A percentile compares a stretch with the other conserved stretches of the same genome.
Conservation (phyloP, 768 basidiomycete species). For the Coprinellus micaceus region DNA sequence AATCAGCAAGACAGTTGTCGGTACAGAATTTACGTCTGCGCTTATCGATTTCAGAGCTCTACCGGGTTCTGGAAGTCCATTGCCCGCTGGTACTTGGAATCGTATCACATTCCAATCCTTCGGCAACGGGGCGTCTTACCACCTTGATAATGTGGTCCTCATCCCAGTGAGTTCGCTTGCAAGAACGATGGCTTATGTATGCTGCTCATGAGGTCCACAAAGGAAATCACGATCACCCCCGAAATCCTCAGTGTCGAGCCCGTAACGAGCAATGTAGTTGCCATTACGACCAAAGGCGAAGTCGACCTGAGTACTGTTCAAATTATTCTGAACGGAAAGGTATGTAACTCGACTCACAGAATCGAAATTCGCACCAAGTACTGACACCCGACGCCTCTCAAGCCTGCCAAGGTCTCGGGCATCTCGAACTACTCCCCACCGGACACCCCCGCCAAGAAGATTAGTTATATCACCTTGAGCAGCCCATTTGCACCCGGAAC, state of each 20-base stretch:
- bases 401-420: no score
- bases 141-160: conserved; percentile 48
- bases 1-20: conserved; percentile 35
- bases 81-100: conserved; percentile 46
- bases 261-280: conserved; percentile 42
- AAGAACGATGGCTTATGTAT: neutral
- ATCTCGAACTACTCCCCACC: no score
- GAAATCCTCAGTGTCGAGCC: conserved; percentile 52
- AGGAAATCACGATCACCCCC: conserved; percentile 44
- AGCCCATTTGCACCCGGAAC: no score
- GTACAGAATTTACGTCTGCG: conserved; percentile 40
- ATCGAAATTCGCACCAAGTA: no score
- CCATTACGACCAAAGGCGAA: conserved; percentile 44
- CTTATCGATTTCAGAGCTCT: conserved; percentile 45
- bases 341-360: no score
- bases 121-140: conserved; percentile 44
- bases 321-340: conserved; percentile 39
- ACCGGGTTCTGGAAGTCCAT: conserved; percentile 36
- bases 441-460: no score
- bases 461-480: no score
- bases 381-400: no score
- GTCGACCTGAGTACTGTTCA: conserved; percentile 39
- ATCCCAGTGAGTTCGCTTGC: conserved; percentile 28
- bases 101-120: conserved; percentile 47
- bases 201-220: neutral